Percentiles rank a stretch among this genome's conserved stretches.
Evolutionary conservation across 1,284 basidiomycete species (phyloP).

Genomic region (Caloboletus firmus): DNA sequence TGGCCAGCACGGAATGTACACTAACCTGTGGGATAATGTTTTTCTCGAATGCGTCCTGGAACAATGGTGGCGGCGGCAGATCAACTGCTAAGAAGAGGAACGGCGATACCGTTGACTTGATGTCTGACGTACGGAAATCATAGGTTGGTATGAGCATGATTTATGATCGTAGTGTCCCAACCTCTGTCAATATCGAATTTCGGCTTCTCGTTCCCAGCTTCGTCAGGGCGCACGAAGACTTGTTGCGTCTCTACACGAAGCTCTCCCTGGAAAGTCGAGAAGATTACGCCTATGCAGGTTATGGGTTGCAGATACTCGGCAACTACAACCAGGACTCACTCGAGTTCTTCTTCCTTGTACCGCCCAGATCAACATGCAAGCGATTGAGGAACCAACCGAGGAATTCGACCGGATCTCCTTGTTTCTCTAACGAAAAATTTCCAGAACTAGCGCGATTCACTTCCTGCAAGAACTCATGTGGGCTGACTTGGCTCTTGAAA

Average conservation of each 20-base stretch:
- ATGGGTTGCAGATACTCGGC: constrained; percentile 14
- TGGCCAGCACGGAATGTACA: constrained; percentile 87
- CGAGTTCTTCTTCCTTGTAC: constrained; percentile 81
- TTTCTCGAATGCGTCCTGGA: constrained; percentile 93
- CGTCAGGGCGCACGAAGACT: constrained; percentile 81
- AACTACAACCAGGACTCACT: constrained; percentile 52
- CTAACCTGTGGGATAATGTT: constrained; percentile 99
- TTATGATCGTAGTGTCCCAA: constrained; percentile 35
- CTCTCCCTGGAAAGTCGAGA: constrained; percentile 92
- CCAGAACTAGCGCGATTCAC: constrained; percentile 85
- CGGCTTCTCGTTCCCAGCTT: constrained; percentile 70
- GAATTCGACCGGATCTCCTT: constrained; percentile 96
- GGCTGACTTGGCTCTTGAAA: constrained; percentile 98
- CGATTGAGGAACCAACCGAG: constrained; percentile 94
- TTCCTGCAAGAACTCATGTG: constrained; percentile 98
- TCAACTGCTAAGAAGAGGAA: constrained; percentile 96
- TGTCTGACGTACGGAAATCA: constrained; percentile 54
- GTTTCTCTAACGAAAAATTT: constrained; percentile 89
- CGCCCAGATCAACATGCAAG: constrained; percentile 90
- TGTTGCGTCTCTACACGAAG: constrained; percentile 93
- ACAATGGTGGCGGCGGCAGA: constrained; percentile 92
- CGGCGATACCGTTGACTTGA: constrained; percentile 82
- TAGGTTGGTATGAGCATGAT: constrained; percentile 11
- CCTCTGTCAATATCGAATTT: constrained; percentile 92
- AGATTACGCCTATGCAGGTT: constrained; percentile 72